These are phyloP conservation scores for Lodderomyces elongisporus DNA, from an alignment of 1,139 yeast genomes.

Conservation along the genomic window DNA sequence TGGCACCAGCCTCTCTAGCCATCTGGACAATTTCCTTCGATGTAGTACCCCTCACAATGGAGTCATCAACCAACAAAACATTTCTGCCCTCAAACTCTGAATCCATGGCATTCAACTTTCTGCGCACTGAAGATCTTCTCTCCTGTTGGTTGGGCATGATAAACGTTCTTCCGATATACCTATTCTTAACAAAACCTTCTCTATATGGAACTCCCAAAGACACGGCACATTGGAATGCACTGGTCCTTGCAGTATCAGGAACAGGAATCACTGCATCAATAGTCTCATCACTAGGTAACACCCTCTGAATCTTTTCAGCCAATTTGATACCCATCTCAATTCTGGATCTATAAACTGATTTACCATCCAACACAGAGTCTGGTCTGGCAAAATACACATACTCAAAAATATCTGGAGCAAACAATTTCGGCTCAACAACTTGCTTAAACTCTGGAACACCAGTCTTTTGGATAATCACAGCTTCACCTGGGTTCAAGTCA, in stretches of 20 bases:
- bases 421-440: constrained; percentile 70
- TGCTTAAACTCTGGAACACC: constrained; percentile 74
- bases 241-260: constrained; percentile 94
- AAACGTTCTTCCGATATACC: constrained; percentile 95
- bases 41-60: constrained; percentile 96
- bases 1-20: constrained; percentile 98
- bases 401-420: constrained; percentile 95
- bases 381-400: constrained; percentile 98
- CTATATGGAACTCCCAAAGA: constrained; percentile 77
- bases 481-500: constrained; percentile 92
- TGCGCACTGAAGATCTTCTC: constrained; percentile 88
- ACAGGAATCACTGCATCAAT: constrained; percentile 97
- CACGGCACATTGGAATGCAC: constrained; percentile 91
- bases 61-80: constrained; percentile 93
- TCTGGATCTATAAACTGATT: constrained; percentile 88
- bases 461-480: constrained; percentile 79
- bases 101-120: constrained; percentile 94
- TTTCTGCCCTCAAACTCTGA: constrained; percentile 81
- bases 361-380: constrained; percentile 92
- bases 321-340: constrained; percentile 90
- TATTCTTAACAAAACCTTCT: constrained; percentile 94
- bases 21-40: constrained; percentile 92
- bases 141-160: constrained; percentile 98
- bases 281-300: constrained; percentile 46
- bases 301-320: constrained; percentile 61